phyloP scores from a whole-genome alignment of 371 early-diverging fungal species.

The Smittium culicis region DNA sequence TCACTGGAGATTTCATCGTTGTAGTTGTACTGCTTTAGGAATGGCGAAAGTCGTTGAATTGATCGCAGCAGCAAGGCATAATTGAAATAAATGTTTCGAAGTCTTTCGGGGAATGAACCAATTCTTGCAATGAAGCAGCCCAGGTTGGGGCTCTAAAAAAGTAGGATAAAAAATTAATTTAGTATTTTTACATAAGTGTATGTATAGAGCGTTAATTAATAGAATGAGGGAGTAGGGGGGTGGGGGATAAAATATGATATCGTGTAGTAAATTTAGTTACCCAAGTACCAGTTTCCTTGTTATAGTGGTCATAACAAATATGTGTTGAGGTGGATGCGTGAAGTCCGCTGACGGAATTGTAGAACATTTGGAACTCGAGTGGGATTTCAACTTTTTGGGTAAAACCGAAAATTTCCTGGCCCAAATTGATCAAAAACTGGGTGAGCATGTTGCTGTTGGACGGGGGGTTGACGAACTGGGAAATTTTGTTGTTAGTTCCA shows the following conservation, averaged over 20 bases:
- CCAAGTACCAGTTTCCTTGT: slow-evolving; percentile 75
- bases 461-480: slow-evolving; percentile 29
- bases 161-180: no score
- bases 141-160: slow-evolving; percentile 51
- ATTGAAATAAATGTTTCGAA: slow-evolving; percentile 87
- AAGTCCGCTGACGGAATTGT: slow-evolving; percentile 81
- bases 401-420: slow-evolving; percentile 30
- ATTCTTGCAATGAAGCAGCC: slow-evolving; percentile 79
- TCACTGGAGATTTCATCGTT: slow-evolving; percentile 43
- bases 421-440: slow-evolving; percentile 34
- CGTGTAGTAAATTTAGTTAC: no score
- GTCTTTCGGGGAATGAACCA: slow-evolving; percentile 74
- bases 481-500: slow-evolving; percentile 24
- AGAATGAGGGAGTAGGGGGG: background rate
- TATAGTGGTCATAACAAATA: slow-evolving; percentile 81
- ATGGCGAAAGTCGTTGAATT: slow-evolving; percentile 64
- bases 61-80: slow-evolving; percentile 76
- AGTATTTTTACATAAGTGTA: slow-evolving; percentile 80
- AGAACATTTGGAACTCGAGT: slow-evolving; percentile 82
- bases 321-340: slow-evolving; percentile 96
- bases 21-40: slow-evolving; percentile 52
- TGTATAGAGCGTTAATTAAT: no score
- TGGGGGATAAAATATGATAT: background rate
- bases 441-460: slow-evolving; percentile 24
- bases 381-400: slow-evolving; percentile 39